Percentiles rank a stretch among this genome's conserved stretches.
Conservation (phyloP, 495 filamentous ascomycete genomes). For the Neurospora sp. region DNA sequence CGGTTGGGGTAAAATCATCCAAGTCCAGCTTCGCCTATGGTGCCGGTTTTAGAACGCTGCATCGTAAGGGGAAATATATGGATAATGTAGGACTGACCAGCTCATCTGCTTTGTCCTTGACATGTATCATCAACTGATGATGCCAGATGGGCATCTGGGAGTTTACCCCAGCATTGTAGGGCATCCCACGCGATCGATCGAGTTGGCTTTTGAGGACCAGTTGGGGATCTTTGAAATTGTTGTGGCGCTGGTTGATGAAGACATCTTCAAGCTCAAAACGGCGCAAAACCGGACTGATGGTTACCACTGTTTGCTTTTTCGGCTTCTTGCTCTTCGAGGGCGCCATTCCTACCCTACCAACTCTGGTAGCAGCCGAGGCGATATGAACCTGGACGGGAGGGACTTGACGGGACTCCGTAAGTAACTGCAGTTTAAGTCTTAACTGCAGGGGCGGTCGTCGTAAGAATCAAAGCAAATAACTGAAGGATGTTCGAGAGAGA, state of each 20-base stretch:
- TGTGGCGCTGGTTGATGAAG: slow-evolving; percentile 10
- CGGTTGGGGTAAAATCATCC: slow-evolving; percentile 4
- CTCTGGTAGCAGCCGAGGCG: not conserved
- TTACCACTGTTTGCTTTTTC: slow-evolving; percentile 2
- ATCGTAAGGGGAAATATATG: not conserved
- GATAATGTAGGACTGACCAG: slow-evolving; percentile 9
- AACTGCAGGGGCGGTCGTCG: not conserved
- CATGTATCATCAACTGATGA: slow-evolving; percentile 21
- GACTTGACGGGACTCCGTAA: not conserved
- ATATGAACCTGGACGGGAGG: not conserved
- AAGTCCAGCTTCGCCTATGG: slow-evolving; percentile 14
- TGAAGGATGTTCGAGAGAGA: not conserved
- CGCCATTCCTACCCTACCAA: not conserved
- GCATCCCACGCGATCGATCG: slow-evolving; percentile 6
- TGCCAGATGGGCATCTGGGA: slow-evolving; percentile 7
- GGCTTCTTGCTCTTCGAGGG: slow-evolving; percentile 1
- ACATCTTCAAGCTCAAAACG: slow-evolving; percentile 16
- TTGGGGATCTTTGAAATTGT: slow-evolving; percentile 18
- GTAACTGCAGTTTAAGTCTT: not conserved
- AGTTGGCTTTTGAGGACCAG: slow-evolving; percentile 20
- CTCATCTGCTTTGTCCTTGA: slow-evolving; percentile 24
- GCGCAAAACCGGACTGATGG: not conserved
- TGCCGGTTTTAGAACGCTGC: not conserved
- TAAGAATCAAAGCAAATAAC: not conserved
- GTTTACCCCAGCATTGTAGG: slow-evolving; percentile 7